Evolutionary conservation across 345 rosid species (phyloP).

Genomic region (Corchorus olitorius): DNA sequence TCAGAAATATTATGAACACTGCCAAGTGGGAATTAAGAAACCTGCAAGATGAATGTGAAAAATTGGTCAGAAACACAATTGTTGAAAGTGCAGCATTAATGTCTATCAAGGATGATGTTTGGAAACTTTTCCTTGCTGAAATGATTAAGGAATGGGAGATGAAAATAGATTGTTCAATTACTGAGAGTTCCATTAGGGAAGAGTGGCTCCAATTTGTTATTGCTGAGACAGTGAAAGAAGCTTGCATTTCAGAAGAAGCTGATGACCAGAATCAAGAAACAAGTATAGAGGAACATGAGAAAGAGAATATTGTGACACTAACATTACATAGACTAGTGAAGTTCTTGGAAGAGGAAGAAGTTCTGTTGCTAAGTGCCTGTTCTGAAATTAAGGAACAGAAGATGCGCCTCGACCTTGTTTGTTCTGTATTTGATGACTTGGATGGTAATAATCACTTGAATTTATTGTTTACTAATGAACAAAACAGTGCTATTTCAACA

Average conservation of each 20-base stretch:
- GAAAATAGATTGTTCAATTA: slow-evolving; percentile 22
- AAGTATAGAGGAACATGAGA: slow-evolving; percentile 16
- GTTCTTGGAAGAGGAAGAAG: slow-evolving; percentile 17
- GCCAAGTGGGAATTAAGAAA: slow-evolving; percentile 21
- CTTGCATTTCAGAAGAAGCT: slow-evolving; percentile 5
- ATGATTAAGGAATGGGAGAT: slow-evolving; percentile 23
- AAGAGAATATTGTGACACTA: slow-evolving; percentile 17
- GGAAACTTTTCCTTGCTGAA: slow-evolving; percentile 29
- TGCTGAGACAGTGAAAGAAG: slow-evolving; percentile 28
- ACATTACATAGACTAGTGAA: slow-evolving; percentile 15
- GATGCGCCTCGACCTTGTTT: not conserved
- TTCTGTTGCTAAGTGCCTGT: not conserved
- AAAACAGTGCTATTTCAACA: slow-evolving; percentile 20
- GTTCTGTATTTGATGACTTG: slow-evolving; percentile 6
- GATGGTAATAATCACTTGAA: slow-evolving; percentile 8
- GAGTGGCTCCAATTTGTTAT: slow-evolving; percentile 28
- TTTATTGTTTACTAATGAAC: slow-evolving; percentile 19
- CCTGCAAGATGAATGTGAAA: slow-evolving; percentile 6
- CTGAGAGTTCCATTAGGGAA: slow-evolving; percentile 30
- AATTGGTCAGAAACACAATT: not conserved
- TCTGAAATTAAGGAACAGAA: slow-evolving; percentile 28
- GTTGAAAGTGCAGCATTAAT: slow-evolving; percentile 25
- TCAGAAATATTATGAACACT: slow-evolving; percentile 23
- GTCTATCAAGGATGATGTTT: slow-evolving; percentile 36
- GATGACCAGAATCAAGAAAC: slow-evolving; percentile 3